Percentiles rank a stretch among this genome's conserved stretches.
Conservation (phyloP, 257 asterid genomes). For the Solanum boliviense region DNA sequence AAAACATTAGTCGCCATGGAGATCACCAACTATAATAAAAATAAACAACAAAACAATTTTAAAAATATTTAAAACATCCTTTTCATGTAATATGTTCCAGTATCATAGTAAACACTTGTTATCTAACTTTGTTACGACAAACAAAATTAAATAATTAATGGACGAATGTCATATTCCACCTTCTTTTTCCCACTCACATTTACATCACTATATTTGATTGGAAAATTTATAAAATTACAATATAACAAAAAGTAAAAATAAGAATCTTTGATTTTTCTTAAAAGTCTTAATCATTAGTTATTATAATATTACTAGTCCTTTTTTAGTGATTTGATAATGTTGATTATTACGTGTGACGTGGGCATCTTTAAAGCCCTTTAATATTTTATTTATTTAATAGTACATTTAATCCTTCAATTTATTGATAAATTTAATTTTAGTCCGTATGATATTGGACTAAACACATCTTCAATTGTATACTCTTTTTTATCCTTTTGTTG, state of each 20-base stretch:
- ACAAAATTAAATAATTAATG: constrained; percentile 8
- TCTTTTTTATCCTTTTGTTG: background rate
- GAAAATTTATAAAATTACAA: background rate
- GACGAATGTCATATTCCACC: constrained; percentile 20
- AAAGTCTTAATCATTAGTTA: constrained; percentile 1
- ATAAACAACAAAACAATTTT: background rate
- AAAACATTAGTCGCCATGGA: background rate
- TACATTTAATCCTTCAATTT: background rate
- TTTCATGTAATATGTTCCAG: constrained; percentile 19
- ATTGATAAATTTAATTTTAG: background rate
- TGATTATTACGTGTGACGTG: background rate
- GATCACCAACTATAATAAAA: background rate
- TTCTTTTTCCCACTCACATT: constrained; percentile 6
- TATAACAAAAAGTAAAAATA: background rate
- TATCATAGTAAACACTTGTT: constrained; percentile 24
- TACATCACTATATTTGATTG: constrained; percentile 13
- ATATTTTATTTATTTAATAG: background rate
- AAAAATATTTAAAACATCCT: constrained; percentile 5
- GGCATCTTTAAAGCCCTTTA: background rate
- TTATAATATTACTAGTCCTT: background rate
- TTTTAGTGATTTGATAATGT: background rate
- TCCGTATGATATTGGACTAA: background rate
- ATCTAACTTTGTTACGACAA: background rate
- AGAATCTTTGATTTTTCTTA: background rate
- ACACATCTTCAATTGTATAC: background rate